Base-by-base conservation (phyloP, 2,329 filamentous ascomycete species). In the Pseudogymnoascus sp. region DNA sequence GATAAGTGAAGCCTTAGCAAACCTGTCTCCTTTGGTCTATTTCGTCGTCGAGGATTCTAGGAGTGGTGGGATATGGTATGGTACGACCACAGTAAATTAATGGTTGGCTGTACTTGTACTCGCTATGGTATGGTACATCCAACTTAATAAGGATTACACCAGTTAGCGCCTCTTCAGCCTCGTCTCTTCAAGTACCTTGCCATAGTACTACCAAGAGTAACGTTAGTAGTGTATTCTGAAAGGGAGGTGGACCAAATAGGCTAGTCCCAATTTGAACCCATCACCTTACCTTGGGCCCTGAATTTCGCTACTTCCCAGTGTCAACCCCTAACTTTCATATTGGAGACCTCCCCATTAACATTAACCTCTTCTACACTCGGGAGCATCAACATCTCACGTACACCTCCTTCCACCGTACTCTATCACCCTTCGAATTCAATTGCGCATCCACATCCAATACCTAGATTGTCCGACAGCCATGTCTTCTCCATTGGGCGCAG, bases 401-500 rank as follows among this genome's bases (percentile, higher is more conserved):
- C 50, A 57, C 28, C 50, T 21, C 28, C 28, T 33, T 57, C 50
- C 28, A 57, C 50, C 50, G 10, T 33, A 57, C 50, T 57, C 50
- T 7, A 57, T 57, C 11, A 57, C 50, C 28, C 28, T 33, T 57
- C 50, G 50, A 57, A 33, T 57, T 57, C 50, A 57, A 57, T 33
- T 57, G 50, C 28, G 50, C 50, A 57, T 57, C 50, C 50, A 17
- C 50, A 57, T 57, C 50, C 50, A 17, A 33, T 57, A 33, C 28
- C 50, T 57, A 57, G 50, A 57, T 57, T 33, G 50, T 57, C 59
- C 38, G 59, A 61, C 65, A 67, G 79, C 71, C 73, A 82, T 82
- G 79, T 82, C 80, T 72, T 80, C 79, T 71, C 78, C 79, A 70
- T 75, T 80, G 72, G 80, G 78, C 74, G 79, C 79, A 75, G 79